Base-by-base conservation (phyloP, 1,284 basidiomycete species). In the Cutaneotrichosporon mucoides region DNA sequence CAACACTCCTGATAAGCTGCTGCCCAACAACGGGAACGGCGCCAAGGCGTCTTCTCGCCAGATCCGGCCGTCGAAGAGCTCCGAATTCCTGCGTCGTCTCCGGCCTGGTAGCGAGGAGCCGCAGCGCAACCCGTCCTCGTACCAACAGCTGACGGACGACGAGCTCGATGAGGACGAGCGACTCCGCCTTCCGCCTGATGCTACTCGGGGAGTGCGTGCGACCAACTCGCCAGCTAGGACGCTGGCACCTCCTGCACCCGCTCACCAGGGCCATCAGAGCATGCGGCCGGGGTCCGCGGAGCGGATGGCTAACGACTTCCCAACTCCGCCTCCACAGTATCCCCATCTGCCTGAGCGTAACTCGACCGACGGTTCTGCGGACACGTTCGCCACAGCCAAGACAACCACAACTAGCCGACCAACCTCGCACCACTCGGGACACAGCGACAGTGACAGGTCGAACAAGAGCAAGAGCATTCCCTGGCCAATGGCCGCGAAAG, bases 131-230 rank as follows among this genome's bases (percentile, higher is more conserved):
- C 16, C 46, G 12, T n/a, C 24, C 1, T 13, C 46, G 8, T 44
- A 56, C 35, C 55, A 57, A 24, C 15, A 13, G 33, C 11, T 53
- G 15, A 34, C 46, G 11, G 47, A 40, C n/a, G 53, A 55, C 2
- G 58, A 59, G 34, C 52, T 54, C 7, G 51, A 58, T 12, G 53
- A 55, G 24, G 58, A 59, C n/a, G 58, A 59, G 43, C 41, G 45
- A 6, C 33, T 56, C 7, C 55, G 55, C 15, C 47, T 56, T 2
- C 55, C 55, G 7, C 15, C 36, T 8, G 40, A 10, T 34, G 5
- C 34, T 33, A 12, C 15, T 8, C 13, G 12, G 6, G 37, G 42
- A 11, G 33, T 49, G 47, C 38, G 47, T n/a, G 13, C 40, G 6
- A 34, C 55, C 6, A 42, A 38, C 34, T 38, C 45, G 5, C 38